These are phyloP conservation scores for Closterium sp. DNA, from an alignment of 139 green algal genomes.

Conservation along the genomic window DNA sequence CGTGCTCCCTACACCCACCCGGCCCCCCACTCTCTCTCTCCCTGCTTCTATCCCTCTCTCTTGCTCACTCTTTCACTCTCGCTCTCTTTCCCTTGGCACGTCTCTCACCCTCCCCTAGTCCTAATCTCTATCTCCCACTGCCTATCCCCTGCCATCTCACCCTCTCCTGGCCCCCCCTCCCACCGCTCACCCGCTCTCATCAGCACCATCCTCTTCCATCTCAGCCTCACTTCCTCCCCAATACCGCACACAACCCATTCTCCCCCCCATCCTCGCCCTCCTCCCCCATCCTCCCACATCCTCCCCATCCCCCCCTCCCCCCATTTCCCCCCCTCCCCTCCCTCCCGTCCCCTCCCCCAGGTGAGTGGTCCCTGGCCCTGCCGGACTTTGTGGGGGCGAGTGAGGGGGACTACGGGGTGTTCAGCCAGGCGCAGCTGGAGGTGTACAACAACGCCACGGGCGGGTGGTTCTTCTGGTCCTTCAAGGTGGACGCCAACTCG, in stretches of 20 bases:
- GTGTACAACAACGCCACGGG: slow-evolving; percentile 15
- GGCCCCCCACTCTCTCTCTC: not conserved
- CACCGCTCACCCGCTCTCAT: not conserved
- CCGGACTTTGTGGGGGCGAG: not conserved
- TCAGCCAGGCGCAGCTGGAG: slow-evolving; percentile 11
- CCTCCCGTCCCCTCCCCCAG: not conserved
- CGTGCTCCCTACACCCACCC: not conserved
- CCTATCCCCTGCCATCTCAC: not conserved
- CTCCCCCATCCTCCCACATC: not conserved
- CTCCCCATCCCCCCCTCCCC: not conserved
- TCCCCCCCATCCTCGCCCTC: not conserved
- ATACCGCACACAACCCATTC: not conserved
- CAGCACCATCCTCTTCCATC: slow-evolving; percentile 4
- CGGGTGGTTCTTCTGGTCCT: slow-evolving; percentile 38
- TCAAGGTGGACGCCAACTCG: slow-evolving; percentile 13
- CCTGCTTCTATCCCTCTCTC: not conserved
- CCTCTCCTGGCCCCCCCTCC: not conserved
- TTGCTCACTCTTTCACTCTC: not conserved
- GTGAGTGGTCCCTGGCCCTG: slow-evolving; percentile 38
- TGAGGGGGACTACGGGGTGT: slow-evolving; percentile 5
- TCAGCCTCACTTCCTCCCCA: not conserved
- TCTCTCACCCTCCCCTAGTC: no score
- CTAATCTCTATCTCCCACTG: not conserved
- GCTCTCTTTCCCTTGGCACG: not conserved
- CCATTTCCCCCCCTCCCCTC: not conserved